Percentiles rank a stretch among this genome's conserved stretches.
Conservation (phyloP, 192 early-diverging fungal genomes). For the Linnemannia zychae region DNA sequence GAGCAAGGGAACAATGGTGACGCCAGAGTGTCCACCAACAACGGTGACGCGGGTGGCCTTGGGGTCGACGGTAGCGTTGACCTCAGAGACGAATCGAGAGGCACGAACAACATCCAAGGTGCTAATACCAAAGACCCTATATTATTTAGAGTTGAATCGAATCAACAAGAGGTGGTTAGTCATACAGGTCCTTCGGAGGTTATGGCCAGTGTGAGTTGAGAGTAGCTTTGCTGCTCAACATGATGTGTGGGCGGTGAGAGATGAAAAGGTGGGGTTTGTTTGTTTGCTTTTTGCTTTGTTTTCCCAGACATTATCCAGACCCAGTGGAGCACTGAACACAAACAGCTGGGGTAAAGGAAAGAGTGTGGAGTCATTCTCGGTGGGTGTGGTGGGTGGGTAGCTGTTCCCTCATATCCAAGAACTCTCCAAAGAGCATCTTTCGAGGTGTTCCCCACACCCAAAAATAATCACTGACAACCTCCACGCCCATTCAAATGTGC, state of each 20-base stretch:
- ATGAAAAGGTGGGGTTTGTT: conserved; percentile 9
- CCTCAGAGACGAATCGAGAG: conserved; percentile 92
- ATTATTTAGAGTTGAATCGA: conserved; percentile 54
- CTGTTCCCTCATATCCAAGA: neutral
- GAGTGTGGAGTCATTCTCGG: neutral
- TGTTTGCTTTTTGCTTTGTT: neutral
- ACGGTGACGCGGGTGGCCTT: conserved; percentile 84
- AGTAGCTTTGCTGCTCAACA: conserved; percentile 30
- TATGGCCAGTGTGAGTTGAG: neutral
- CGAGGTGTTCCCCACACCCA: neutral
- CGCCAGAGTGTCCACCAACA: conserved; percentile 96
- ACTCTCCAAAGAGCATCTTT: neutral
- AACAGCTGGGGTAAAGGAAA: neutral
- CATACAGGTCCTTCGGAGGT: neutral
- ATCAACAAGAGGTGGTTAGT: neutral
- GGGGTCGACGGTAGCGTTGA: conserved; percentile 77
- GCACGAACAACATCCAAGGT: conserved; percentile 98
- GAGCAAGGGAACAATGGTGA: conserved; percentile 97
- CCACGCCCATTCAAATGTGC: neutral
- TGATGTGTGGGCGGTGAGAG: neutral
- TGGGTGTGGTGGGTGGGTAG: neutral
- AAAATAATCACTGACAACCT: neutral
- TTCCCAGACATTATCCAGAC: neutral
- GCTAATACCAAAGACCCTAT: conserved; percentile 95
- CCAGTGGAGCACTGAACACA: neutral